Evolutionary conservation across 2,329 filamentous ascomycete species (phyloP), one percentile per base, ranked within the genome.

Genomic region (Microdochium bolleyi): DNA sequence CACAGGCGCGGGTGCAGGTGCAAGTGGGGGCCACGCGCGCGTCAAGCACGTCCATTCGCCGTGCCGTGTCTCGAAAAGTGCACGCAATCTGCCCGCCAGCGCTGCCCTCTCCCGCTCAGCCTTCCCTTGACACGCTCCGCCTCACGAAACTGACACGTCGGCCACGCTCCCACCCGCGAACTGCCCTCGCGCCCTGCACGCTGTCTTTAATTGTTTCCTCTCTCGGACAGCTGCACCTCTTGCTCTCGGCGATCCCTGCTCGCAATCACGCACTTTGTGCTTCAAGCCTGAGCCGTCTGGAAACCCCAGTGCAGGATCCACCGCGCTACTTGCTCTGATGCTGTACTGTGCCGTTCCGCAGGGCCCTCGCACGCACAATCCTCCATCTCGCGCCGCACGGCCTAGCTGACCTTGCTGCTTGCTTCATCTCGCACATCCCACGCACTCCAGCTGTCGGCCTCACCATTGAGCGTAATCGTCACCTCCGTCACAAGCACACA

Each of bases 331-430:
- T n/a, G n/a, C n/a, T n/a, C n/a, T n/a, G n/a, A n/a, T n/a, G n/a
- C n/a, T n/a, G n/a, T n/a, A n/a, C n/a, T n/a, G n/a, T n/a, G n/a
- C n/a, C n/a, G 27, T 11, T 30, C 27, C 27, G 11, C 27, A 30
- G 27, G 27, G 11, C 27, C 27, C 27, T 30, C 27, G 27, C 27
- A 30, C 27, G 27, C 27, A 30, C 27, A 30, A 30, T 30, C 27
- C 5, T 30, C 27, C 56, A 54, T 52, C 51, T 57, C 54, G 52
- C 54, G 52, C 54, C 48, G 51, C 38, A 53, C 51, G 44, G 49
- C 49, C 30, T 34, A 27, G n/a, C 22, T 44, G 30, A 16, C 37
- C 37, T 41, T 14, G 19, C 49, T 41, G 32, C 49, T 37, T 27
- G 19, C 49, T 51, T 19, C 37, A 41, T 22, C 27, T n/a, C 24